Base-by-base conservation (phyloP, 129 eudicot species). In the Deinandra increscens region DNA sequence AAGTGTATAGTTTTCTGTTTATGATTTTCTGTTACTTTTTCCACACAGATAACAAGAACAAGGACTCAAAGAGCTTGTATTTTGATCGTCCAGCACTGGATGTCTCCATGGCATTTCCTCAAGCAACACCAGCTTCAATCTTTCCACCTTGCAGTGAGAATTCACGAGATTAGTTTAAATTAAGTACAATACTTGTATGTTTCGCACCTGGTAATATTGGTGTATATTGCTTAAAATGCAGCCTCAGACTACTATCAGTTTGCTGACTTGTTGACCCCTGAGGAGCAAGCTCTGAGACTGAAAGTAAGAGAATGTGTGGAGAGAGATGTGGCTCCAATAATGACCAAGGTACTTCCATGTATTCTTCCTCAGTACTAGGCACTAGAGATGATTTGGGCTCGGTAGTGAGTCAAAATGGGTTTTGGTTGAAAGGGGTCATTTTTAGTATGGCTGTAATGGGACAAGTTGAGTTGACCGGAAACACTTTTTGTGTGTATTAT, bases 181-280 rank as follows among this genome's bases (percentile, higher is more conserved):
- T 43, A 22, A 13, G 6, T 4, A 14, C 12, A 33, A 26, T 1
- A 13, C 38, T 9, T 45, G 60, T 66, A n/a, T 76, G 7, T 42
- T 23, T 7, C 10, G 15, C 58, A 13, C 36, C 10, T 58, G 29
- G 75, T 77, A 23, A 74, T 15, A 59, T 59, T 23, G 11, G 2
- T 60, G 23, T 13, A 64, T 59, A 22, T 33, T 3, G 3, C 46
- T 20, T 77, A 37, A 62, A 61, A 22, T 78, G 60, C 99, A 93
- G 99, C 81, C 5, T 93, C 99, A 11, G 99, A 93, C 76, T 93
- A 83, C 81, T 89, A 87, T 77, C 99, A 93, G 49, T 83, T 93
- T 68, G 81, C 81, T 81, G 99, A 93, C 75, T 78, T 93, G 20
- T 77, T 93, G 80, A 87, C 85, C 54, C 83, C 85, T 38, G 93